Percentiles rank a stretch among this genome's conserved stretches.
Conservation (phyloP, 2,329 filamentous ascomycete species). For the Tolypocladium guangdongense region DNA sequence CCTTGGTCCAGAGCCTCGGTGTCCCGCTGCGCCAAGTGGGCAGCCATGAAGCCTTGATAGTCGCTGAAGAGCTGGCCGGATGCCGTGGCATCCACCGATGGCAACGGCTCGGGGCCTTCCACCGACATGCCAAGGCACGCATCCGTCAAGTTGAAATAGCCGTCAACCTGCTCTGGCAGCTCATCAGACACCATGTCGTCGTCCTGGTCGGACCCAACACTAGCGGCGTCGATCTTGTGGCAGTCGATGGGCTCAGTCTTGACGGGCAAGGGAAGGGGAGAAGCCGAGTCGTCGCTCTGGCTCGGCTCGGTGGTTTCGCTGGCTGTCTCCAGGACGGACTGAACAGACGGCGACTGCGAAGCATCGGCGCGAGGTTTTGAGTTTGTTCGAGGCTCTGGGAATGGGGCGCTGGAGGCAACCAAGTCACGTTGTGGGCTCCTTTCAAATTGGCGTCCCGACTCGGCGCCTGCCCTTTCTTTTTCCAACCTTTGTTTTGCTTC, state of each 20-base stretch:
- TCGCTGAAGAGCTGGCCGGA: conserved; percentile 4
- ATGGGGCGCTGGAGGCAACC: conserved; percentile 29
- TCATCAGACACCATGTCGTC: conserved; percentile 5
- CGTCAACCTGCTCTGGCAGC: conserved; percentile 6
- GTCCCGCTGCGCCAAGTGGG: not conserved
- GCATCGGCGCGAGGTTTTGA: conserved; percentile 5
- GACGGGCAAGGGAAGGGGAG: conserved; percentile 5
- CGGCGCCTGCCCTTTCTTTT: conserved; percentile 18
- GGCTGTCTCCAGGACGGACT: conserved; percentile 9
- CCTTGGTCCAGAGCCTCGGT: not conserved
- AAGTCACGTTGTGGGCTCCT: conserved; percentile 22
- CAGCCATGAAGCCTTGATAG: conserved; percentile 2
- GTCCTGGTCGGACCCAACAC: conserved; percentile 2
- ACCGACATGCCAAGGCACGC: conserved; percentile 5
- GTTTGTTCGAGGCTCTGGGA: conserved; percentile 18
- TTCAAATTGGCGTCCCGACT: conserved; percentile 14
- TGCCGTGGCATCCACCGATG: conserved; percentile 3
- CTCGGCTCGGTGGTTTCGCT: conserved; percentile 15
- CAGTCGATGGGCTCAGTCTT: not conserved
- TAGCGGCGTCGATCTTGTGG: not conserved
- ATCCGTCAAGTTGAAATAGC: conserved; percentile 8
- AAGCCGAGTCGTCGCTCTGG: conserved; percentile 14
- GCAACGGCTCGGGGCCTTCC: conserved; percentile 3
- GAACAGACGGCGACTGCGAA: conserved; percentile 7
- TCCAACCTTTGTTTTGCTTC: conserved; percentile 26